Conservation (phyloP, 192 early-diverging fungal genomes). For the Backusella luteola region DNA sequence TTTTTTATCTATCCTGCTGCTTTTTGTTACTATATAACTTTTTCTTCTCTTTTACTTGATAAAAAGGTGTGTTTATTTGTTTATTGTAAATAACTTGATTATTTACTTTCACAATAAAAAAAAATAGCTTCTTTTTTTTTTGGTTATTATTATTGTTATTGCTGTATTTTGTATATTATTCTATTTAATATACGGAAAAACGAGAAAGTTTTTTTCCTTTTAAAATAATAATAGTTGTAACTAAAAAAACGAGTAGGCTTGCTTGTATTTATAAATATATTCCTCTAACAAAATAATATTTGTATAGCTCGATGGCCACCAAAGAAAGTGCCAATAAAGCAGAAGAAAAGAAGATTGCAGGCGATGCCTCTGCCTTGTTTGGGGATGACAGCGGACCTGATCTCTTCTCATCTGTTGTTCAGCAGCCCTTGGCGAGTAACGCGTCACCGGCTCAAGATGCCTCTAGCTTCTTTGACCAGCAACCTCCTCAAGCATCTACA, state of each 20-base stretch:
- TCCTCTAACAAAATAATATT: neutral
- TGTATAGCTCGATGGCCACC: neutral
- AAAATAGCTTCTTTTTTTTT: neutral
- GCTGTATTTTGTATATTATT: neutral
- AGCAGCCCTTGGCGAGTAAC: neutral
- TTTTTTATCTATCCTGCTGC: neutral
- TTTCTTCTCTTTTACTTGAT: neutral
- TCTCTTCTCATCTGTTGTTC: constrained; percentile 9
- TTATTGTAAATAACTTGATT: neutral
- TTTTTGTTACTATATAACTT: neutral
- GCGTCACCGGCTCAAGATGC: neutral
- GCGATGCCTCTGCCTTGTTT: constrained; percentile 22
- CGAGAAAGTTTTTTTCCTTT: neutral
- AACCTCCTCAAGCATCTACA: neutral
- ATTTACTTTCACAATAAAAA: neutral
- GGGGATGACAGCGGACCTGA: constrained; percentile 10
- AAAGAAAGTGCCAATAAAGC: constrained; percentile 2
- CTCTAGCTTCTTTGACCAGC: neutral
- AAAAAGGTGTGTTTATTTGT: constrained; percentile 2
- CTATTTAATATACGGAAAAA: neutral
- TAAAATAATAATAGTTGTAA: neutral
- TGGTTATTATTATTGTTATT: neutral
- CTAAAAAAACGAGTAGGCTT: neutral
- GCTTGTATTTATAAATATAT: neutral
- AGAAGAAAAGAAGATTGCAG: neutral